phyloP scores from a whole-genome alignment of 2,329 filamentous ascomycete species.

The Sporothrix protearum region DNA sequence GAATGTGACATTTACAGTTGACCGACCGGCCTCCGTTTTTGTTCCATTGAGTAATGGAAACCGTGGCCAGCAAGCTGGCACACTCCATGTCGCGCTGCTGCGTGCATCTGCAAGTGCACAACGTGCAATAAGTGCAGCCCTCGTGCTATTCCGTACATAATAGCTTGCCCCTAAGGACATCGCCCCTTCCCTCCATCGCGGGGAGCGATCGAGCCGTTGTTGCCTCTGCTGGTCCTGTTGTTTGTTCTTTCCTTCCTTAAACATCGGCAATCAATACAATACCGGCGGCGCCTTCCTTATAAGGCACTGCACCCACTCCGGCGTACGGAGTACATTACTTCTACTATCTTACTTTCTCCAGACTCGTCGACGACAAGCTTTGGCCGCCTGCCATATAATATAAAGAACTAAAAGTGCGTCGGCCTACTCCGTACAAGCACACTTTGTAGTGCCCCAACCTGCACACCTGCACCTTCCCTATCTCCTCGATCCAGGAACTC shows the following conservation, averaged over 20 bases:
- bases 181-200: neutral
- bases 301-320: neutral
- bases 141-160: neutral
- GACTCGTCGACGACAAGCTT: neutral
- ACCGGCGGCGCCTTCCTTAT: neutral
- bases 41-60: neutral
- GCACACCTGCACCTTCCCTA: neutral
- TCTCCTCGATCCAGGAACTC: slow-evolving; percentile 17
- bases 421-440: neutral
- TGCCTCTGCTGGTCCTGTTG: neutral
- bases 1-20: neutral
- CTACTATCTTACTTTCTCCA: neutral
- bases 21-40: neutral
- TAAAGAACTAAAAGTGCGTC: neutral
- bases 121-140: slow-evolving; percentile 9
- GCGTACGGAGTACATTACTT: no score
- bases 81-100: neutral
- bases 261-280: neutral
- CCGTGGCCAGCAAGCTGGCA: neutral
- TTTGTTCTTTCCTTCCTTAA: slow-evolving; percentile 5
- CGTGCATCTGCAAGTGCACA: neutral
- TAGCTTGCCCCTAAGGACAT: neutral
- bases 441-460: neutral
- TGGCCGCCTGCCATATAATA: slow-evolving; percentile 6
- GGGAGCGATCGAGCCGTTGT: no score